phyloP scores from a whole-genome alignment of 2,329 filamentous ascomycete genomes.

The Sclerotinia subarctica region DNA sequence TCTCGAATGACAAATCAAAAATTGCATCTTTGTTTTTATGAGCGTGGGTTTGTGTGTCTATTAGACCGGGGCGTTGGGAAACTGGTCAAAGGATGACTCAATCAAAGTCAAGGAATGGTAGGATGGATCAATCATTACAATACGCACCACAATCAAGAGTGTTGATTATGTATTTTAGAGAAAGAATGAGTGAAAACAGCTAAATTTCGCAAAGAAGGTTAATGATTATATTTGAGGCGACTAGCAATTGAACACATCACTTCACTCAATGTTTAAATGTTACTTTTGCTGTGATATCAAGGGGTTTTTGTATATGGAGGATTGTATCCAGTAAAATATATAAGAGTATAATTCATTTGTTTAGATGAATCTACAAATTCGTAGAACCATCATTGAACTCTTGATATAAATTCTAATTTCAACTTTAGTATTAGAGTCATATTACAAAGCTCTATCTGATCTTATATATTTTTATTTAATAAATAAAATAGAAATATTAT shows the following conservation, averaged over 20 bases:
- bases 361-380: no score
- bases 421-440: no score
- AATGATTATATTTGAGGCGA: neutral
- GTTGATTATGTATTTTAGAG: constrained; percentile 8
- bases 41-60: constrained; percentile 24
- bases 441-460: no score
- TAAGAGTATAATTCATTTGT: no score
- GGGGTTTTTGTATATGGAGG: no score
- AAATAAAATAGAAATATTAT: no score
- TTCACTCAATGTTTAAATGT: neutral
- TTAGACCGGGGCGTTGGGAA: constrained; percentile 25
- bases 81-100: constrained; percentile 13
- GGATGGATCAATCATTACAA: neutral
- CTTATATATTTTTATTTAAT: no score
- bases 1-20: constrained; percentile 8
- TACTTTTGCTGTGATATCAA: neutral
- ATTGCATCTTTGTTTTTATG: constrained; percentile 23
- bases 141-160: neutral
- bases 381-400: no score
- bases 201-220: neutral
- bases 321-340: no score
- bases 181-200: neutral
- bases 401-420: no score
- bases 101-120: constrained; percentile 8
- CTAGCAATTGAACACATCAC: neutral